A percentile compares a stretch with the other conserved stretches of the same genome.
These are phyloP conservation scores for Ceratocystis colombiana DNA, from an alignment of 2,329 filamentous ascomycete species.

Conservation along the genomic window DNA sequence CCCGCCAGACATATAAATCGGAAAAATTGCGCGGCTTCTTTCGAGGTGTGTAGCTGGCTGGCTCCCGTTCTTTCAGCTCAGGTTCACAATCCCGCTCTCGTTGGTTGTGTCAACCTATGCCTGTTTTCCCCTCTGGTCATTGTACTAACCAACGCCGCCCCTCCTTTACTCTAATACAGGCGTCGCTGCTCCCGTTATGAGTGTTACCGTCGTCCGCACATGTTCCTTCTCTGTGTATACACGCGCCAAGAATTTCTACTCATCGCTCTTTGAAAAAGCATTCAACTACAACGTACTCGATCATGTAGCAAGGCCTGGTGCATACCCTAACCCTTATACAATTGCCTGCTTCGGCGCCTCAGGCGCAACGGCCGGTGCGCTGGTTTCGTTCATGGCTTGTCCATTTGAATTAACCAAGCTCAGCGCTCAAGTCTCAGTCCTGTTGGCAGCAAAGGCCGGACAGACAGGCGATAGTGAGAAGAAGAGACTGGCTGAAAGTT, in stretches of 20 bases:
- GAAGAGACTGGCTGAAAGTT: constrained; percentile 54
- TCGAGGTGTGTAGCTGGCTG: constrained; percentile 47
- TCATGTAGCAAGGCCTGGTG: constrained; percentile 59
- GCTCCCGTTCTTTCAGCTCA: neutral
- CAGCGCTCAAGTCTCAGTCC: constrained; percentile 72
- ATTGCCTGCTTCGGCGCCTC: constrained; percentile 67
- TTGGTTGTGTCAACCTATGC: neutral
- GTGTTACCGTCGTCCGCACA: constrained; percentile 66
- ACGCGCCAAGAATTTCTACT: constrained; percentile 62
- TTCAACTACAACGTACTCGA: constrained; percentile 60
- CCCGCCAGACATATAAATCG: constrained; percentile 61
- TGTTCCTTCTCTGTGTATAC: constrained; percentile 73
- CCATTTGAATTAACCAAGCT: constrained; percentile 87
- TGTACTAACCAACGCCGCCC: constrained; percentile 7
- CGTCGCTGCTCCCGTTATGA: constrained; percentile 69
- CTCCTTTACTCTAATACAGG: constrained; percentile 37
- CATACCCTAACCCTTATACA: constrained; percentile 62
- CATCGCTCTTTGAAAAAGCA: constrained; percentile 58
- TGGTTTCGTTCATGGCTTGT: constrained; percentile 71
- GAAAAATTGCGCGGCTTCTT: constrained; percentile 72
- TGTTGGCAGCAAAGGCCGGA: constrained; percentile 48
- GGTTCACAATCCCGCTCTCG: neutral
- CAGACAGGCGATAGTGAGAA: constrained; percentile 37
- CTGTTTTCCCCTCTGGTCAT: neutral
- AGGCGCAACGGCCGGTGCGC: constrained; percentile 67